These are phyloP conservation scores for Apiospora hydei DNA, from an alignment of 2,329 filamentous ascomycete genomes.

Conservation along the genomic window DNA sequence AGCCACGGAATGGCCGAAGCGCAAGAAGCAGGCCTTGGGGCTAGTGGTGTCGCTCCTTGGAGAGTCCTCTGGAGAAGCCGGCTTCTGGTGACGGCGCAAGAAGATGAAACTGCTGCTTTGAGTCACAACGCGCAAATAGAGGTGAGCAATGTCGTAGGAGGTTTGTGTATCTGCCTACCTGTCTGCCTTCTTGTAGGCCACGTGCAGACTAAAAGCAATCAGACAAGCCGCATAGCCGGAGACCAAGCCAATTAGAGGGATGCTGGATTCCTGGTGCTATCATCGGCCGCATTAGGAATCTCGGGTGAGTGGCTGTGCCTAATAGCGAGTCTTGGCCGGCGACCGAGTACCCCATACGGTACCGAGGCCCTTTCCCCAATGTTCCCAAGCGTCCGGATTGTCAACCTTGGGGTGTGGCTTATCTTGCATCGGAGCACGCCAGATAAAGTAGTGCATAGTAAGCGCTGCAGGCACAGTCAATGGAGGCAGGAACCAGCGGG, in stretches of 20 bases:
- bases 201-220: not conserved
- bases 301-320: not conserved
- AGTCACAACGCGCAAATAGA: not conserved
- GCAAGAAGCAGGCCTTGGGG: not conserved
- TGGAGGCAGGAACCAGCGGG: not conserved
- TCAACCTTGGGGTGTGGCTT: constrained; percentile 3
- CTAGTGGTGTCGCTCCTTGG: not conserved
- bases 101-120: not conserved
- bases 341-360: not conserved
- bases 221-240: constrained; percentile 9
- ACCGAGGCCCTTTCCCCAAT: not conserved
- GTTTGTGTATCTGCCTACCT: not conserved
- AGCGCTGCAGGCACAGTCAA: constrained; percentile 11
- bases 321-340: not conserved
- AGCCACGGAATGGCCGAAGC: not conserved
- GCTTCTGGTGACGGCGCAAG: not conserved
- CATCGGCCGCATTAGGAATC: not conserved
- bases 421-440: not conserved
- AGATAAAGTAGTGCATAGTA: constrained; percentile 5
- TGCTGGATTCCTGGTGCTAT: not conserved
- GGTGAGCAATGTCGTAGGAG: not conserved
- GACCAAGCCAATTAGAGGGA: not conserved
- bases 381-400: not conserved
- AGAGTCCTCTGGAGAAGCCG: not conserved
- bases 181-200: constrained; percentile 6